Base-by-base conservation (phyloP, 2,329 filamentous ascomycete species). In the Monosporascus sp. region DNA sequence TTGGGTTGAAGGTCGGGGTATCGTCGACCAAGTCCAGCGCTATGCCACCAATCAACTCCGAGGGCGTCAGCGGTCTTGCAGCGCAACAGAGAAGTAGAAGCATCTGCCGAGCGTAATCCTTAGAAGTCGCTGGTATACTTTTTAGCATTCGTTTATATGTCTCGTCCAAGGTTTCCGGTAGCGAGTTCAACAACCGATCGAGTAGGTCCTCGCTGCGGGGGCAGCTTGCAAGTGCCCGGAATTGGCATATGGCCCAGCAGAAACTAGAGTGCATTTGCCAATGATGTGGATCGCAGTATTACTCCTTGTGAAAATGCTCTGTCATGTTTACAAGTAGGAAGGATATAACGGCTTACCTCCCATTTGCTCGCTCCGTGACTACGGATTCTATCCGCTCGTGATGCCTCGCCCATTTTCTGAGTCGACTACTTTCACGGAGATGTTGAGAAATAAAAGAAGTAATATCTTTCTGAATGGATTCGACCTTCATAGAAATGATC, bases 171-270 rank as follows among this genome's bases (percentile, higher is more conserved):
- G 58, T 62, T 46, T 54, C 65, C 1, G 73, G 65, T 5, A 72
- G 60, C 24, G 55, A 55, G 38, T 66, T 57, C 14, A 69, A 70
- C 54, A 62, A 64, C 60, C 60, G 63, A 44, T 57, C 56, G 48
- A 61, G 67, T 22, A 51, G 52, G 44, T 60, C 57, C 44, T 60
- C 24, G 45, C 57, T 63, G 48, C 48, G 38, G 52, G 54, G 53
- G 22, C 57, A 61, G 18, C 50, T 24, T 3, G 52, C 52, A 1
- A 72, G 52, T 43, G 60, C 62, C 41, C 62, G 59, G 25, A 71
- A 57, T 53, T 71, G 67, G 49, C 68, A 71, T 39, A 65, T 63
- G 1, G 67, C 69, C 68, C 68, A 71, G 48, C 64, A 65, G 57
- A 65, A 76, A 59, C 66, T 72, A 50, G 50, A 66, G 55, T 43